Conservation (phyloP, 1,284 basidiomycete genomes). For the Trametes versicolor region DNA sequence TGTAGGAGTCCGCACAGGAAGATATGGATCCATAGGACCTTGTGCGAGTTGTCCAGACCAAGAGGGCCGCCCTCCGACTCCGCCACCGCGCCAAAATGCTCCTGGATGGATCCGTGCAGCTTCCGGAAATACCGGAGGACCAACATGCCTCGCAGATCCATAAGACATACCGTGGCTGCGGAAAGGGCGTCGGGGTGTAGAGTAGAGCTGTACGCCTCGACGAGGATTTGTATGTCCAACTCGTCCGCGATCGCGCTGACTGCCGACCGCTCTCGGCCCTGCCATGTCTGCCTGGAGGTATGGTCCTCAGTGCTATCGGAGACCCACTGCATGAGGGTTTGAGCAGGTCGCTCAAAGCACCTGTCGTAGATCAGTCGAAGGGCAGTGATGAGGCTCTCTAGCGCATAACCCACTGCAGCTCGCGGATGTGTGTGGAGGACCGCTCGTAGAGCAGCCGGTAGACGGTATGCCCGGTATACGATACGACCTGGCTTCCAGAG, state of each 20-base stretch:
- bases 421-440: too few relatives aligned
- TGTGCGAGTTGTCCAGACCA: too few relatives aligned
- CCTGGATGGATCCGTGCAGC: background rate
- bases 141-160: background rate
- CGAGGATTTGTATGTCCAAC: background rate
- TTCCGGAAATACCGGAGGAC: background rate
- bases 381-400: too few relatives aligned
- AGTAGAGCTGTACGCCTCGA: background rate
- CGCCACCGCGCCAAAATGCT: background rate
- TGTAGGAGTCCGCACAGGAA: too few relatives aligned
- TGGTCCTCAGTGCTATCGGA: background rate
- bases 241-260: background rate
- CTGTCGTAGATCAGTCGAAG: too few relatives aligned
- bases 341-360: background rate
- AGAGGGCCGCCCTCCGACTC: too few relatives aligned
- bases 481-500: background rate
- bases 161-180: background rate
- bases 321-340: background rate
- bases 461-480: too few relatives aligned
- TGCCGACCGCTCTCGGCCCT: background rate
- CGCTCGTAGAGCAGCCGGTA: background rate
- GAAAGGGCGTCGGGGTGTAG: background rate
- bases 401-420: too few relatives aligned
- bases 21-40: too few relatives aligned
- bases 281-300: background rate